Conservation (phyloP, 148 eudicot species). For the Dysphania ambrosioides region DNA sequence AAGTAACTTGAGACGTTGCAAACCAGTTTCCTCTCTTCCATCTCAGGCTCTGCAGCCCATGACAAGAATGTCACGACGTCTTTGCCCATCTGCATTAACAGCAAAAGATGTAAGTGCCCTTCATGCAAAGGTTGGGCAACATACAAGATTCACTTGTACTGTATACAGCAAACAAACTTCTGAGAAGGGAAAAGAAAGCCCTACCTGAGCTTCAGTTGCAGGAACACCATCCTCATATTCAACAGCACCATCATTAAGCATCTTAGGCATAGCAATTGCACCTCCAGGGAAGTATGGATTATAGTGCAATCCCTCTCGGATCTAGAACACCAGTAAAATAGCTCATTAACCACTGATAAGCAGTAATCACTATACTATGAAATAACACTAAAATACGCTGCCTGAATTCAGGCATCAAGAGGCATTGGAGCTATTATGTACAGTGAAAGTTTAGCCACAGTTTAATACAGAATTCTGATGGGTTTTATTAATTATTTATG, state of each 20-base stretch:
- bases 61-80: conserved; percentile 76
- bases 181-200: background rate
- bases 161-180: background rate
- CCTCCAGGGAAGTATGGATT: conserved; percentile 99
- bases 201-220: conserved; percentile 94
- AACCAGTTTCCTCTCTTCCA: conserved; percentile 95
- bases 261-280: conserved; percentile 97
- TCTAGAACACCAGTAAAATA: conserved; percentile 34
- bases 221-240: conserved; percentile 97
- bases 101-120: background rate
- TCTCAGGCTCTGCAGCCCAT: conserved; percentile 94
- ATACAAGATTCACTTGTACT: background rate
- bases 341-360: background rate
- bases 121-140: background rate
- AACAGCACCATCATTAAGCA: conserved; percentile 93
- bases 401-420: background rate
- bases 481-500: too few species aligned
- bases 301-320: conserved; percentile 88
- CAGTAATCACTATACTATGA: too few species aligned
- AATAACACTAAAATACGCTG: too few species aligned
- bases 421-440: background rate
- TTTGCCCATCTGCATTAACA: conserved; percentile 85
- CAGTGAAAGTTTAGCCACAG: background rate
- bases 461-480: background rate
- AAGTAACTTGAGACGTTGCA: background rate